These are phyloP conservation scores for Lepiota subincarnata DNA, from an alignment of 768 basidiomycete genomes.

Conservation along the genomic window DNA sequence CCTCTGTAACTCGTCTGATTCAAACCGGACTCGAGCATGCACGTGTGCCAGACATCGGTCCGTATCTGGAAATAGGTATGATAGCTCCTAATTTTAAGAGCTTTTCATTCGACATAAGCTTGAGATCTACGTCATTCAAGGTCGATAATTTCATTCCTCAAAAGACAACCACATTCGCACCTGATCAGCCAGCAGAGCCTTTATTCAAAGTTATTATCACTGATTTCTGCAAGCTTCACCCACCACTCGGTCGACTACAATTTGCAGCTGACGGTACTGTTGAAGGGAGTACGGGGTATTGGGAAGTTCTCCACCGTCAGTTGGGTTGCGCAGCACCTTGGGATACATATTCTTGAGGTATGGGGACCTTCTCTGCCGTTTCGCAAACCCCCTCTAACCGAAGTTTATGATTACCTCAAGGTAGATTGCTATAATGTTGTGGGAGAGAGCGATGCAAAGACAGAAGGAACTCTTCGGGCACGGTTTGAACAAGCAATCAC, in stretches of 20 bases:
- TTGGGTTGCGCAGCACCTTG: conserved; percentile 55
- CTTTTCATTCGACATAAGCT: background rate
- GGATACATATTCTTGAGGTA: conserved; percentile 80
- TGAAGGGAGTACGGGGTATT: conserved; percentile 75
- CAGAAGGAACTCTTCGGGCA: conserved; percentile 66
- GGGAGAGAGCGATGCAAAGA: conserved; percentile 72
- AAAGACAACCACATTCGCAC: conserved; percentile 17
- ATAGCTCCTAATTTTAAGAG: background rate
- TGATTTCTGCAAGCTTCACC: conserved; percentile 58
- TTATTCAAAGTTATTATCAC: conserved; percentile 45
- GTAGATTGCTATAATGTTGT: conserved; percentile 82
- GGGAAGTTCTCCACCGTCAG: conserved; percentile 73
- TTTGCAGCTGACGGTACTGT: conserved; percentile 64
- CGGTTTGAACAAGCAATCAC: conserved; percentile 72
- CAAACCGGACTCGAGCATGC: conserved; percentile 76
- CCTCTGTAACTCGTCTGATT: conserved; percentile 64
- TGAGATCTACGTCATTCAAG: conserved; percentile 17
- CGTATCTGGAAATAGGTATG: conserved; percentile 51
- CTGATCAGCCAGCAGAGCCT: conserved; percentile 31
- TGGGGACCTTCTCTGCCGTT: background rate
- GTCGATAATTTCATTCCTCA: conserved; percentile 22
- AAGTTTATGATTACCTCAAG: conserved; percentile 32
- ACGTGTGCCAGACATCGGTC: conserved; percentile 48
- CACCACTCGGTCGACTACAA: conserved; percentile 54
- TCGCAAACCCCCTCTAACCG: background rate